Evolutionary conservation across 1,284 basidiomycete genomes (phyloP).

Genomic region (Lentinus polychrous): DNA sequence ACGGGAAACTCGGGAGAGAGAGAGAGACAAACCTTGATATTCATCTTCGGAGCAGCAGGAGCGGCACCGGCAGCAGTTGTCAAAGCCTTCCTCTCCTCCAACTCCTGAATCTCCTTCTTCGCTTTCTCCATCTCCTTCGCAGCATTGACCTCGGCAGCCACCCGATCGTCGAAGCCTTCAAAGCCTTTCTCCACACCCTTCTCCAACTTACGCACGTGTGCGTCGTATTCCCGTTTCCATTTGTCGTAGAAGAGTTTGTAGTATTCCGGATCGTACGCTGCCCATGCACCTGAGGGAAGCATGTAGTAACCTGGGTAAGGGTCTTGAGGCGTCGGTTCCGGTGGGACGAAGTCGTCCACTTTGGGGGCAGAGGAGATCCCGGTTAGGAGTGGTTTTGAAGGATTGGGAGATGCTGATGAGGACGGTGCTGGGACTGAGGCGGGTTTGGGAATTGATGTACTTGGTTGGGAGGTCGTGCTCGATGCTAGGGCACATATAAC

Average conservation of each 20-base stretch:
- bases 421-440: conserved; percentile 17
- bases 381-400: conserved; percentile 8
- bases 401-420: conserved; percentile 19
- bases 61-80: conserved; percentile 50
- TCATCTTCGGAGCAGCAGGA: conserved; percentile 63
- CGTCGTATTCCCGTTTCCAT: conserved; percentile 66
- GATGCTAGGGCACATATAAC: not conserved
- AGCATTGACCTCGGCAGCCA: conserved; percentile 60
- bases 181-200: conserved; percentile 61
- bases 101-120: conserved; percentile 59
- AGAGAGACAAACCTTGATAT: conserved; percentile 49
- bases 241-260: conserved; percentile 67
- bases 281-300: conserved; percentile 75
- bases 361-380: conserved; percentile 59
- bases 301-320: conserved; percentile 87
- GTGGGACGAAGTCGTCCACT: conserved; percentile 66
- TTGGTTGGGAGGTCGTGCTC: conserved; percentile 4
- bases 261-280: conserved; percentile 70
- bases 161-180: conserved; percentile 47
- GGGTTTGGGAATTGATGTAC: conserved; percentile 3
- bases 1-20: conserved; percentile 6
- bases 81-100: conserved; percentile 66
- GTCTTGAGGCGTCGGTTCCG: conserved; percentile 69
- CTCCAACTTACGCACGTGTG: conserved; percentile 62
- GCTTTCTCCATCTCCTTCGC: conserved; percentile 68